Conservation (phyloP, 371 early-diverging fungal species). For the Massospora cicadina region DNA sequence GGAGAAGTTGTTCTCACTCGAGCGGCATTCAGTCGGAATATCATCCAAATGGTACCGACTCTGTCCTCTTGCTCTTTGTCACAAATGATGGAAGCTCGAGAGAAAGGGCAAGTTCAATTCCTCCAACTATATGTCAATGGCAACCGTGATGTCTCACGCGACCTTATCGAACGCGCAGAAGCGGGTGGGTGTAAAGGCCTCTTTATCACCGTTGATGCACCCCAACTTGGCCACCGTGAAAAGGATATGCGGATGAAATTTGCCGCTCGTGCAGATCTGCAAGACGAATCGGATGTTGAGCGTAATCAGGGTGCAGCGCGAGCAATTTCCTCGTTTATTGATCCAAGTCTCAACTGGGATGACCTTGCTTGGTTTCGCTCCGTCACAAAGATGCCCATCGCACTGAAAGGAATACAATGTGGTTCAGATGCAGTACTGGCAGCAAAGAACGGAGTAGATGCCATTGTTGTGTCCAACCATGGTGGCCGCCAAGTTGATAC, state of each 20-base stretch:
- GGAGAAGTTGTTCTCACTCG: slow-evolving; percentile 50
- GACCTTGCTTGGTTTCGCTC: slow-evolving; percentile 65
- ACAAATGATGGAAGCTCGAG: slow-evolving; percentile 29
- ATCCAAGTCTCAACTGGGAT: slow-evolving; percentile 70
- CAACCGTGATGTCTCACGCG: slow-evolving; percentile 49
- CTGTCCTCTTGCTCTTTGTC: slow-evolving; percentile 49
- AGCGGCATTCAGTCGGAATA: slow-evolving; percentile 27
- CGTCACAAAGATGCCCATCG: slow-evolving; percentile 68
- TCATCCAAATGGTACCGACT: slow-evolving; percentile 53
- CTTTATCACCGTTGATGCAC: slow-evolving; percentile 87
- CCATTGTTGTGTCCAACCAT: slow-evolving; percentile 83
- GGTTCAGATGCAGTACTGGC: slow-evolving; percentile 82
- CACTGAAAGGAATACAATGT: slow-evolving; percentile 83
- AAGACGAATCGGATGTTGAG: slow-evolving; percentile 15
- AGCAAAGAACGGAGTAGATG: slow-evolving; percentile 52
- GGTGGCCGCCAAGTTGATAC: slow-evolving; percentile 90
- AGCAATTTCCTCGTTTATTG: slow-evolving; percentile 58
- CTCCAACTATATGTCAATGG: slow-evolving; percentile 85
- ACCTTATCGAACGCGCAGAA: slow-evolving; percentile 64
- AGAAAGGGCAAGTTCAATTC: slow-evolving; percentile 20
- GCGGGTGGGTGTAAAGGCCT: slow-evolving; percentile 61
- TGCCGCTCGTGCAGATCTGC: slow-evolving; percentile 12
- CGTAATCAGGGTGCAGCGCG: slow-evolving; percentile 46
- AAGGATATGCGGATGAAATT: slow-evolving; percentile 69
- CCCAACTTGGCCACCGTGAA: slow-evolving; percentile 70